phyloP scores from a whole-genome alignment of 208 protist species.

The Wallacemonas rigidus region DNA sequence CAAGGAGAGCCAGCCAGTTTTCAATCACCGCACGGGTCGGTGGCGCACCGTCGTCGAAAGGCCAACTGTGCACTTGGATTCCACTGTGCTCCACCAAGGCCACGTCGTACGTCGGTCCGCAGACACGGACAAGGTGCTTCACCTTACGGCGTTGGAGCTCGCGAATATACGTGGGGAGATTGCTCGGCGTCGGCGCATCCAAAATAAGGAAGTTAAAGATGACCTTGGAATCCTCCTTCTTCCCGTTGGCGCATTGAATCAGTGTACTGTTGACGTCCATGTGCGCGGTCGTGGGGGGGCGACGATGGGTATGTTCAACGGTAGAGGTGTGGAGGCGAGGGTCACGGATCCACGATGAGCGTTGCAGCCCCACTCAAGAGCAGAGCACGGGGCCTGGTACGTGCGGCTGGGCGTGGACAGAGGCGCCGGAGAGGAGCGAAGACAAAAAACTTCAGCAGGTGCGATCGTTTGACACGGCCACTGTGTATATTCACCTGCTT shows the following conservation, averaged over 20 bases:
- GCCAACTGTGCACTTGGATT: conserved; percentile 87
- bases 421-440: no score
- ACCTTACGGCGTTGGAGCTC: conserved; percentile 79
- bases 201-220: conserved; percentile 87
- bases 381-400: no score
- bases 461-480: no score
- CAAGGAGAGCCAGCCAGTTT: conserved; percentile 82
- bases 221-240: conserved; percentile 27
- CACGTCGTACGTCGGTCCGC: conserved; percentile 85
- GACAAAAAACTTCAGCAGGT: no score
- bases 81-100: conserved; percentile 56
- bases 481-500: no score
- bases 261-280: conserved; percentile 89
- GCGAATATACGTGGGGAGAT: conserved; percentile 90
- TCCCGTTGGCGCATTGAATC: conserved; percentile 73
- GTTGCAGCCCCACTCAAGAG: no score
- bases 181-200: conserved; percentile 84
- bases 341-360: no score
- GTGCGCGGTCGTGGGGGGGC: background rate
- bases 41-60: conserved; percentile 91
- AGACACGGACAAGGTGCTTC: conserved; percentile 85
- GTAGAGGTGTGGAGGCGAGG: no score
- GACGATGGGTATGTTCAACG: no score
- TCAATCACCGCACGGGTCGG: conserved; percentile 80
- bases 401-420: no score